Base-by-base conservation (phyloP, 139 green algal species). In the Helicosporidium sp. region DNA sequence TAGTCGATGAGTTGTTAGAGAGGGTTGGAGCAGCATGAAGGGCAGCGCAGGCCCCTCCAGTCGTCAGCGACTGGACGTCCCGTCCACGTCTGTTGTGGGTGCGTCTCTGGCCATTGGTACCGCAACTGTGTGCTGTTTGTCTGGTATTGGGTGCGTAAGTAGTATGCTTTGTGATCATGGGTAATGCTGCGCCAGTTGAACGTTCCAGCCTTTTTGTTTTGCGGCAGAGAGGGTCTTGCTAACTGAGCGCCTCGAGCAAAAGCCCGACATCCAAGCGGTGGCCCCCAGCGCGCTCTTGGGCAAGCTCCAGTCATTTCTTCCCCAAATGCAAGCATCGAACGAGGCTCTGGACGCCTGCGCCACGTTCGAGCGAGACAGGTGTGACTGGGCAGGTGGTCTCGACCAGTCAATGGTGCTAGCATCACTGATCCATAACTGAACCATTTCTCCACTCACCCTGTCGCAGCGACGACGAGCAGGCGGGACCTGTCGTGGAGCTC, bases 261-360 rank as follows among this genome's bases (percentile, higher is more conserved):
- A 52, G 23, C 53, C 45, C 15, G 6, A 43, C 12, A 60, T 54
- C 22, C 41, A 51, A 18, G 44, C 44, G 26, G 7, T 36, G 53
- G 19, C 53, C 22, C 37, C 46, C 6, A 49, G 26, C 25, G 52
- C 16, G 33, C 44, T 70, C 44, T 48, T 70, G 26, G 34, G 27
- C 36, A 46, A 52, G 7, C 41, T 70, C 33, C 44, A 70, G 43
- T 27, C 33, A 12, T 70, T 70, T 20, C 42, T 70, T 41, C 62
- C 62, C 16, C 17, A 39, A 18, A 35, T 70, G 33, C 29, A 71
- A 37, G 20, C 37, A 2, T 43, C 61, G 7, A 69, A 71, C 10
- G 31, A 37, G 10, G 31, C 31, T 37, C 31, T 37, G 10, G 13
- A 2, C 10, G 31, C 31, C 10, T 37, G 31, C 31, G 31, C 13